These are phyloP conservation scores for Papilionanthe hybrid DNA, from an alignment of 116 monocot genomes.

Conservation along the genomic window DNA sequence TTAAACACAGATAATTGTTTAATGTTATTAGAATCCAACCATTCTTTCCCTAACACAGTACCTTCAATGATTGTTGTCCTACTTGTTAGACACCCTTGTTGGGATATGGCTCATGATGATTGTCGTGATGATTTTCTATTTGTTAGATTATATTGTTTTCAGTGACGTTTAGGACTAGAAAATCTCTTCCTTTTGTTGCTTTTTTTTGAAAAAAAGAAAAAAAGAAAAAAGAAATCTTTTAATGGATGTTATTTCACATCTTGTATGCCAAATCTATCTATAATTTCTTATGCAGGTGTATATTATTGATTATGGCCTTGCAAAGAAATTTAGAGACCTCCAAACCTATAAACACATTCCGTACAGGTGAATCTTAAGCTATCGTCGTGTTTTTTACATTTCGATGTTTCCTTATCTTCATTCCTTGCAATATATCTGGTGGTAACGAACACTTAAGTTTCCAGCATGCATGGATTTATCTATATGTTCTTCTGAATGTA, in stretches of 20 bases:
- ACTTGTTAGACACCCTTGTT: neutral
- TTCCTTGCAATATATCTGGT: neutral
- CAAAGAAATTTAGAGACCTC: conserved; percentile 56
- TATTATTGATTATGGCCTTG: conserved; percentile 68
- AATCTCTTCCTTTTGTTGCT: neutral
- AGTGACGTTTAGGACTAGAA: neutral
- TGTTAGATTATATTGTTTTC: neutral
- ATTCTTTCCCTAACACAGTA: neutral
- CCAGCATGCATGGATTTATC: neutral
- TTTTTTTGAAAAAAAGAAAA: no score
- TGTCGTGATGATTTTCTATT: neutral
- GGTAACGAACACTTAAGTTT: neutral
- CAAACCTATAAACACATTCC: conserved; percentile 63
- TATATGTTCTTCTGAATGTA: neutral
- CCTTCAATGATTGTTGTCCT: neutral
- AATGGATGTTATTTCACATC: neutral
- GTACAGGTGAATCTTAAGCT: conserved; percentile 39
- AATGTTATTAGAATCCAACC: neutral
- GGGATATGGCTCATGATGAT: neutral
- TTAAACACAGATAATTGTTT: neutral
- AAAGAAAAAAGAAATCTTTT: neutral
- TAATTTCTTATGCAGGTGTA: conserved; percentile 37
- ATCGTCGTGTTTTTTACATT: neutral
- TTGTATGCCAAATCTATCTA: neutral
- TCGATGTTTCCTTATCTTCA: neutral